phyloP scores from a whole-genome alignment of 2,329 filamentous ascomycete genomes.

The Neodidymelliopsis sp. region DNA sequence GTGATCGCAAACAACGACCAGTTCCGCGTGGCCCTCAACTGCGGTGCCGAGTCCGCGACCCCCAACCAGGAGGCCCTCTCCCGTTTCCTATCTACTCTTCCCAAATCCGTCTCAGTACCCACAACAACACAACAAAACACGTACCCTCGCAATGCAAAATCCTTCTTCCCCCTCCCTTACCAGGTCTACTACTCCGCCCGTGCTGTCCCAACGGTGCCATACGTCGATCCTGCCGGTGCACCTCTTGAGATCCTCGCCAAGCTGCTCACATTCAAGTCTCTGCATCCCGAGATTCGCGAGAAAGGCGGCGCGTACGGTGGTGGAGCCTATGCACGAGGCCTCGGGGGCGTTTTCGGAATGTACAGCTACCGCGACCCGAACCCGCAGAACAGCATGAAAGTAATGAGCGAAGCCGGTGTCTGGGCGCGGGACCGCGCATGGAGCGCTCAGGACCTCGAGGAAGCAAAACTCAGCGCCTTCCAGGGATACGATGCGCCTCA shows the following conservation, averaged over 20 bases:
- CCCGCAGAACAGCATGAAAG: constrained; percentile 82
- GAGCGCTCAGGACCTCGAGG: constrained; percentile 86
- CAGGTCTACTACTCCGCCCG: constrained; percentile 95
- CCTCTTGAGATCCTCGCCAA: constrained; percentile 88
- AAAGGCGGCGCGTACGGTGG: constrained; percentile 97
- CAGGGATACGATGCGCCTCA: constrained; percentile 88
- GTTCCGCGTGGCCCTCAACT: constrained; percentile 84
- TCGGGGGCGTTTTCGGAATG: constrained; percentile 90
- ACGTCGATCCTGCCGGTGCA: constrained; percentile 76
- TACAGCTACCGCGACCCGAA: constrained; percentile 98
- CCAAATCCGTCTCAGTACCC: constrained; percentile 47
- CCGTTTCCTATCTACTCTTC: constrained; percentile 72
- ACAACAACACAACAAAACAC: constrained; percentile 42
- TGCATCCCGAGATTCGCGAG: constrained; percentile 97
- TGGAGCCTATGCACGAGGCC: constrained; percentile 79
- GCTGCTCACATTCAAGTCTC: constrained; percentile 92
- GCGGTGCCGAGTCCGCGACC: constrained; percentile 74
- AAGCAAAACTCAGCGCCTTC: constrained; percentile 95
- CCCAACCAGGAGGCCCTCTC: constrained; percentile 75
- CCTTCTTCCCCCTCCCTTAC: constrained; percentile 93
- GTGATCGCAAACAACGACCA: constrained; percentile 72
- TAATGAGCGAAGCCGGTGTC: constrained; percentile 81
- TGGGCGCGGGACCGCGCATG: constrained; percentile 85
- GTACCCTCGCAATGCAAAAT: constrained; percentile 63
- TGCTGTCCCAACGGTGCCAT: constrained; percentile 83